phyloP scores from a whole-genome alignment of 805 yeast species.

The Kockiozyma suomiensis region DNA sequence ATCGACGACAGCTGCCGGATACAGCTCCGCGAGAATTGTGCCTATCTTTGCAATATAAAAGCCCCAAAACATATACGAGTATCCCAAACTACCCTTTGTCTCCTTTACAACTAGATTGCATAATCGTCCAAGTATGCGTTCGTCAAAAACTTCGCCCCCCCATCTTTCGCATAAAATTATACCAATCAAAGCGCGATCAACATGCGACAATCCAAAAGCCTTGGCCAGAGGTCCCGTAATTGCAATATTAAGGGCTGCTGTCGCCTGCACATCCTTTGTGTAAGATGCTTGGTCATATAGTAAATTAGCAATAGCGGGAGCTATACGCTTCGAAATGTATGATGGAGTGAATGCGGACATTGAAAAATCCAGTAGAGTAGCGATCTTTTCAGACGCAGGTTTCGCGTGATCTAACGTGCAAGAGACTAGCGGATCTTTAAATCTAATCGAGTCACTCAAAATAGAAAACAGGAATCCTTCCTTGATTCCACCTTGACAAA shows the following conservation, averaged over 20 bases:
- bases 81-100: constrained; percentile 13
- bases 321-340: constrained; percentile 60
- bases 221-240: constrained; percentile 76
- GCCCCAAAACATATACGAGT: constrained; percentile 27
- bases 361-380: constrained; percentile 56
- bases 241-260: constrained; percentile 72
- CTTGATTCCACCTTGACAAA: constrained; percentile 76
- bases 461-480: constrained; percentile 72
- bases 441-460: constrained; percentile 58
- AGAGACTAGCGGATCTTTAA: constrained; percentile 68
- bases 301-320: constrained; percentile 71
- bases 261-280: constrained; percentile 74
- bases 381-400: constrained; percentile 58
- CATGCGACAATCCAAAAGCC: constrained; percentile 72
- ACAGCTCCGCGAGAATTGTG: constrained; percentile 16
- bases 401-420: constrained; percentile 77
- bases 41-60: constrained; percentile 21
- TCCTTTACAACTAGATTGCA: constrained; percentile 23
- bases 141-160: constrained; percentile 65
- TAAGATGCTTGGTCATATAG: constrained; percentile 78
- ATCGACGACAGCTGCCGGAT: constrained; percentile 27
- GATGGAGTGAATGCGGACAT: constrained; percentile 63
- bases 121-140: constrained; percentile 9
- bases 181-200: constrained; percentile 70
- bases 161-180: constrained; percentile 76